phyloP scores from a whole-genome alignment of 495 filamentous ascomycete species.

The Staphylotrichum tortipilum region DNA sequence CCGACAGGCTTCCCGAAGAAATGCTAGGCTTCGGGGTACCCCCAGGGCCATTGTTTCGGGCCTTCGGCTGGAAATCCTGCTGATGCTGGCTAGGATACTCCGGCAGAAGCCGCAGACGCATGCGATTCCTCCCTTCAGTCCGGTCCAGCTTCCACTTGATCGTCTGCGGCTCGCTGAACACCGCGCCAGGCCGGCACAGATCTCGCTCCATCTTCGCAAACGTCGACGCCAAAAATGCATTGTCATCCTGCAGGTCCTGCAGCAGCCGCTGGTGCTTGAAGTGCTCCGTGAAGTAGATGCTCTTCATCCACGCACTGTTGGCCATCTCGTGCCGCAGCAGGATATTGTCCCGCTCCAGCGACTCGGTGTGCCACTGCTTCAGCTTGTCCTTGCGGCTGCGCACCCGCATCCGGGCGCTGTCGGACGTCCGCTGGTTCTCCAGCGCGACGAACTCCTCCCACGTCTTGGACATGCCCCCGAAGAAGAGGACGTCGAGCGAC shows the following conservation, averaged over 20 bases:
- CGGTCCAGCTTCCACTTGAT: constrained; percentile 86
- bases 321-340: constrained; percentile 72
- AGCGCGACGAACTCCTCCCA: constrained; percentile 79
- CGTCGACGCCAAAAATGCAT: constrained; percentile 59
- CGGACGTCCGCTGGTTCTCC: constrained; percentile 69
- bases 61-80: constrained; percentile 80
- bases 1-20: constrained; percentile 13
- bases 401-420: constrained; percentile 58
- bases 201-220: constrained; percentile 67
- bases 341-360: constrained; percentile 57
- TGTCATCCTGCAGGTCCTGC: constrained; percentile 89
- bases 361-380: constrained; percentile 64
- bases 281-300: constrained; percentile 86
- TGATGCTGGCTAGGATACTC: constrained; percentile 57
- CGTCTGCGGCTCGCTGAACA: constrained; percentile 57
- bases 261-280: constrained; percentile 77
- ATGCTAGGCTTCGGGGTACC: constrained; percentile 37
- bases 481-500: constrained; percentile 73
- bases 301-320: constrained; percentile 83
- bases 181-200: constrained; percentile 64
- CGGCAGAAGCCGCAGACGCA: constrained; percentile 77
- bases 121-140: constrained; percentile 91
- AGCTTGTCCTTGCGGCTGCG: constrained; percentile 72
- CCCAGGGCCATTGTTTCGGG: constrained; percentile 39
- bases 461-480: constrained; percentile 61